Base-by-base conservation (phyloP, 768 basidiomycete species). In the Hemileccinum rubropunctum region DNA sequence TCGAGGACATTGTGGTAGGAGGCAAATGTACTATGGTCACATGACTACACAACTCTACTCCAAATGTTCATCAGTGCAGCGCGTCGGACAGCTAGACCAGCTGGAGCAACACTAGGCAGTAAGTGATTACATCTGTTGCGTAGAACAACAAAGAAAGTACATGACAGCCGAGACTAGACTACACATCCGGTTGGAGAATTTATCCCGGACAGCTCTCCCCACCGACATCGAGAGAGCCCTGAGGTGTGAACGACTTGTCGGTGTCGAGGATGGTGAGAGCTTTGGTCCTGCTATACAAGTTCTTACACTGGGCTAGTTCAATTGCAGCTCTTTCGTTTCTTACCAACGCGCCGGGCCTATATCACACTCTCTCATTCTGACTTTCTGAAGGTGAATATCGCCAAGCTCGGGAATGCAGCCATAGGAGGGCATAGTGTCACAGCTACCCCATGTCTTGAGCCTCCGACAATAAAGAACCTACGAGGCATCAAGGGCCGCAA, bases 301-400 rank as follows among this genome's bases (percentile, higher is more conserved):
- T 47, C 61, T 63, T 51, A 58, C 27, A 6, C 44, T 13, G 12
- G 32, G 14, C 43, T 23, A 88, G 87, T 83, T 21, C 71, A 76
- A 17, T 59, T 88, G 26, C 72, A 83, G 45, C 87, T 91, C 58
- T 57, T 73, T 34, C 76, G 76, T 45, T 86, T 87, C 66, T 60
- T 68, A 20, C 83, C 86, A 7, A 81, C 79, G 2, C 79, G 82
- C 27, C 67, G 69, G 18, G 88, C 85, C 7, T 70, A 78, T 55
- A 64, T 91, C 41, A 78, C 80, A 13, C 65, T 89, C 48, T 64
- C 74, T 11, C 69, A 74, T 32, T 66, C 79, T 1, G 71, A 80
- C 18, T 76, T 70, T 53, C 59, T 80, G 8, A 62, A 59, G 14
- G 61, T 65, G 26, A 78, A 74, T 49, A 45, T 82, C 0, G 62